Conservation (phyloP, 2,329 filamentous ascomycete genomes). For the Diaporthe capsici region DNA sequence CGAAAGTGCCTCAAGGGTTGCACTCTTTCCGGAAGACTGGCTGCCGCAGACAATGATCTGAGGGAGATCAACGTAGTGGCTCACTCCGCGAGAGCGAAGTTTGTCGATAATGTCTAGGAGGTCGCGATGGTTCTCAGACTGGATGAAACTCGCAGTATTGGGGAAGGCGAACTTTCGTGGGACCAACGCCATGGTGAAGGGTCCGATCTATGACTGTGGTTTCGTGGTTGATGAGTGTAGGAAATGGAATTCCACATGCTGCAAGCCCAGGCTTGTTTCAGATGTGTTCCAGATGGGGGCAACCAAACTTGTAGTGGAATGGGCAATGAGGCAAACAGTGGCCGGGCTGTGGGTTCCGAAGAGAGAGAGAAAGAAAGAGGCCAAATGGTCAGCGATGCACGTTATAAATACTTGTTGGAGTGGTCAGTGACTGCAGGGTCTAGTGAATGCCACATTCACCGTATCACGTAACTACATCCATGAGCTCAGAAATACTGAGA, state of each 20-base stretch:
- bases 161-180: constrained; percentile 29
- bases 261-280: no score
- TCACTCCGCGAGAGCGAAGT: constrained; percentile 50
- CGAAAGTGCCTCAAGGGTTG: constrained; percentile 70
- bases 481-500: background rate
- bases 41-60: constrained; percentile 65
- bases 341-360: no score
- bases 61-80: constrained; percentile 50
- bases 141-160: constrained; percentile 49
- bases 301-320: no score
- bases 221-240: background rate
- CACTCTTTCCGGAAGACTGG: constrained; percentile 70
- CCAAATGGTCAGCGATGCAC: background rate
- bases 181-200: background rate
- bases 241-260: no score
- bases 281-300: no score
- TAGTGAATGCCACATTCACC: background rate
- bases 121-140: constrained; percentile 48
- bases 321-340: no score
- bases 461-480: no score
- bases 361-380: no score
- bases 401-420: background rate
- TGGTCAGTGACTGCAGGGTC: background rate
- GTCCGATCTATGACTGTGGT: background rate
- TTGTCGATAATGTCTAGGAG: constrained; percentile 51